Evolutionary conservation across 305 asterid genomes (phyloP).

Genomic region (Rubia tinctorum): DNA sequence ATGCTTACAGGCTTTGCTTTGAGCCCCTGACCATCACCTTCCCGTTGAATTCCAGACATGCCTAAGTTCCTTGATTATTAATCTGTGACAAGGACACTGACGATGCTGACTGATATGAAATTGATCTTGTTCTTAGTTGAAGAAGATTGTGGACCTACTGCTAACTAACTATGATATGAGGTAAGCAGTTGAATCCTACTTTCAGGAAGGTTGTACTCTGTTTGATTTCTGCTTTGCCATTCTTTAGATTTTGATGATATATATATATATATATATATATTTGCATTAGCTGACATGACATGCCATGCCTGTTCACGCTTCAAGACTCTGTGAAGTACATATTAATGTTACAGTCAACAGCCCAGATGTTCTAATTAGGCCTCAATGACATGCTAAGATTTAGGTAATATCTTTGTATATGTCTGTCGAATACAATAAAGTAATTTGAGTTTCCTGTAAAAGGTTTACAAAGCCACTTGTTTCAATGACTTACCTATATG

Average conservation of each 20-base stretch:
- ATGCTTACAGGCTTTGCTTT: neutral
- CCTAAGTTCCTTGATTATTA: neutral
- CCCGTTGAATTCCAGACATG: constrained; percentile 3
- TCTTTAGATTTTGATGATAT: neutral
- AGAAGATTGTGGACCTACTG: constrained; percentile 8
- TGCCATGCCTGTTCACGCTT: neutral
- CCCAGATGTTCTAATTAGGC: neutral
- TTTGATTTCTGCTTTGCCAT: neutral
- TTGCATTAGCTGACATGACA: neutral
- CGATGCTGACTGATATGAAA: neutral
- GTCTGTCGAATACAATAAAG: neutral
- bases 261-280: too few species aligned
- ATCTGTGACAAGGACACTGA: neutral
- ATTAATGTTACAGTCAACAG: neutral
- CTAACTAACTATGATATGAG: constrained; percentile 6
- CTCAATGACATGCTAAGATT: neutral
- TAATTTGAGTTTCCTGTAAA: neutral
- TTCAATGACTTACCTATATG: neutral
- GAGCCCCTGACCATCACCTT: neutral
- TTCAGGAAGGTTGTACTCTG: neutral
- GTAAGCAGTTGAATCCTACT: constrained; percentile 8
- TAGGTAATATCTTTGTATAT: neutral
- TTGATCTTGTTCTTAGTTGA: neutral
- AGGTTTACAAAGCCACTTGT: neutral
- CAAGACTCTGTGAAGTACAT: neutral